Base-by-base conservation (phyloP, 2,329 filamentous ascomycete species). In the Cladosporium velox region DNA sequence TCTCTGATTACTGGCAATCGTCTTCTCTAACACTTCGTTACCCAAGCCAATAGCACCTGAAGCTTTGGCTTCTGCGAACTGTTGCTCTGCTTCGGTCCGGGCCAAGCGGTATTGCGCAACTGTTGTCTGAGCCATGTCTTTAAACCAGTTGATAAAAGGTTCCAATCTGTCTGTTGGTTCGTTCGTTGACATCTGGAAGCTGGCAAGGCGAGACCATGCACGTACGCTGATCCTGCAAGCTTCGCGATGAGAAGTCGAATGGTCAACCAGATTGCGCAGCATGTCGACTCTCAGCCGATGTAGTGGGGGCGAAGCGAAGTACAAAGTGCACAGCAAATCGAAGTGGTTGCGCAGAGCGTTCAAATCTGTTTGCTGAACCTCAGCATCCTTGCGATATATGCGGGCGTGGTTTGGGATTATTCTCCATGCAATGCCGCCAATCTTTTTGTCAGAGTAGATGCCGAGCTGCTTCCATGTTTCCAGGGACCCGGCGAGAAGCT, bases 281-380 rank as follows among this genome's bases (percentile, higher is more conserved):
- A 81, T 77, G 61, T 83, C 79, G 4, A 87, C 69, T 52, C 82
- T 79, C 49, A 85, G 85, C n/a, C 86, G 80, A 71, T 79, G 83
- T 1, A 79, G 77, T 32, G 82, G 75, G 30, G 86, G 86, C 44
- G 84, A 83, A 51, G 82, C 82, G 79, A 82, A 87, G 72, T 88
- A 88, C 15, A 89, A 77, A 3, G 84, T 86, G 64, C 83, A 86
- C 0, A 89, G 79, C 18, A 89, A 78, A 70, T 88, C 86, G 68
- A 88, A 86, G 66, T 89, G 86, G 69, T 88, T 89, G 58, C 85
- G 82, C 55, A 88, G 76, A 1, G 86, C 85, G 61, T 85, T 82
- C 14, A 88, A 76, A 68, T 86, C 86, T 65, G 82, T 79, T 63
- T 83, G 79, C 34, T 79, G 79, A 15, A 88, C 73, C 4, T 80